Conservation (phyloP, 305 asterid genomes). For the Fraxinus angustifolia region DNA sequence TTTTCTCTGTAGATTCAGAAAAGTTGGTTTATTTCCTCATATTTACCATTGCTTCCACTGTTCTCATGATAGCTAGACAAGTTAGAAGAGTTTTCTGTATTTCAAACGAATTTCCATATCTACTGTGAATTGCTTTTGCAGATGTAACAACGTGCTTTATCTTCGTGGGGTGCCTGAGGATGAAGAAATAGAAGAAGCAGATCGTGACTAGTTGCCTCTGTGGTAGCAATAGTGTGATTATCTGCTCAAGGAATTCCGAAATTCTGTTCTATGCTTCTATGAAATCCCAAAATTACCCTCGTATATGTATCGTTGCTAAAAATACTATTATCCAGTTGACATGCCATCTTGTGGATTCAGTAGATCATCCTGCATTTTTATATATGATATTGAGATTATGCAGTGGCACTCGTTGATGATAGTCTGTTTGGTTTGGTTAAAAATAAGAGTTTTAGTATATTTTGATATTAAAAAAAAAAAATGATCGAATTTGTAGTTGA, state of each 20-base stretch:
- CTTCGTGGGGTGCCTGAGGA: constrained; percentile 19
- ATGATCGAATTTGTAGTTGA: too few relatives aligned
- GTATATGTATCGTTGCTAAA: neutral
- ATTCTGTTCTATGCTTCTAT: neutral
- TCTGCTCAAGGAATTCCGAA: neutral
- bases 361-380: neutral
- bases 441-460: too few relatives aligned
- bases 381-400: neutral
- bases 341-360: neutral
- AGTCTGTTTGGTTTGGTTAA: neutral
- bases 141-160: constrained; percentile 23
- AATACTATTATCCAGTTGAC: neutral
- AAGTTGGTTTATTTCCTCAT: neutral
- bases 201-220: neutral
- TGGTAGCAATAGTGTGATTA: neutral
- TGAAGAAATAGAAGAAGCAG: constrained; percentile 18
- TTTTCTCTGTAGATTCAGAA: neutral
- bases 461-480: too few relatives aligned
- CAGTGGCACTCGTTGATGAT: neutral
- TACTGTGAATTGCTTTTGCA: neutral
- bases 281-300: neutral
- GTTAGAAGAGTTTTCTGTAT: neutral
- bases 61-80: neutral
- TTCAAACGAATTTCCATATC: neutral
- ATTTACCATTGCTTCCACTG: neutral